Evolutionary conservation across 2,329 filamentous ascomycete genomes (phyloP).

Genomic region (Paecilomyces niveus): DNA sequence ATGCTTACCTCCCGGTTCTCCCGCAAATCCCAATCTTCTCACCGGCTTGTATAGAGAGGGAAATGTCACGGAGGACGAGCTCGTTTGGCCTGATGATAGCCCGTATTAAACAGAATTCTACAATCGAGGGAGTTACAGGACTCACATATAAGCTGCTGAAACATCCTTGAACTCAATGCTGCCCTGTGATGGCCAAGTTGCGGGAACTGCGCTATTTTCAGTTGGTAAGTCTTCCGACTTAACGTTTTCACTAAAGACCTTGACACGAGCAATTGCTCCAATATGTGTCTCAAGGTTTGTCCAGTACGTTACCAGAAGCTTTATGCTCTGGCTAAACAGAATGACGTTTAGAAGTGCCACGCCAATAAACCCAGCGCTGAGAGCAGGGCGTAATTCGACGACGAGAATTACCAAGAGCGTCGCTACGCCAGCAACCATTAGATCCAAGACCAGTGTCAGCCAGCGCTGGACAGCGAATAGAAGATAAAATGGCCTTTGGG

Average conservation of each 20-base stretch:
- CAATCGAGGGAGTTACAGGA: background rate
- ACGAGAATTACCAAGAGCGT: slow-evolving; percentile 44
- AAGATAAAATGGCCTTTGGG: slow-evolving; percentile 53
- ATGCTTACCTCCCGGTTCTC: slow-evolving; percentile 21
- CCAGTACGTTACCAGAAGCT: slow-evolving; percentile 47
- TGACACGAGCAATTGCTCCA: slow-evolving; percentile 50
- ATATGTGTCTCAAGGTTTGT: slow-evolving; percentile 53
- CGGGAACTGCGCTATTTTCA: slow-evolving; percentile 34
- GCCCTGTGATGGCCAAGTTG: slow-evolving; percentile 38
- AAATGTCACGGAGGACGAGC: slow-evolving; percentile 40
- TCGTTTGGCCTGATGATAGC: slow-evolving; percentile 14
- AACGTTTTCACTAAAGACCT: slow-evolving; percentile 43
- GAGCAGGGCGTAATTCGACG: slow-evolving; percentile 36
- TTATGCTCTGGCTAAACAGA: slow-evolving; percentile 46
- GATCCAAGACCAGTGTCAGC: slow-evolving; percentile 46
- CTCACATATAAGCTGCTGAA: slow-evolving; percentile 38
- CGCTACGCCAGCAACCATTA: slow-evolving; percentile 45
- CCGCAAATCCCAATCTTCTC: slow-evolving; percentile 38
- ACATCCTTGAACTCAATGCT: slow-evolving; percentile 38
- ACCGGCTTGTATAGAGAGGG: slow-evolving; percentile 36
- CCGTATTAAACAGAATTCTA: background rate
- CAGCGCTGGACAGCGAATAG: slow-evolving; percentile 52
- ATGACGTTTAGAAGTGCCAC: slow-evolving; percentile 49
- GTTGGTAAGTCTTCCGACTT: slow-evolving; percentile 36
- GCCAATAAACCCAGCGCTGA: slow-evolving; percentile 45